Percentiles rank a stretch among this genome's conserved stretches.
Evolutionary conservation across 1,284 basidiomycete species (phyloP).

Genomic region (Albatrellus sp.): DNA sequence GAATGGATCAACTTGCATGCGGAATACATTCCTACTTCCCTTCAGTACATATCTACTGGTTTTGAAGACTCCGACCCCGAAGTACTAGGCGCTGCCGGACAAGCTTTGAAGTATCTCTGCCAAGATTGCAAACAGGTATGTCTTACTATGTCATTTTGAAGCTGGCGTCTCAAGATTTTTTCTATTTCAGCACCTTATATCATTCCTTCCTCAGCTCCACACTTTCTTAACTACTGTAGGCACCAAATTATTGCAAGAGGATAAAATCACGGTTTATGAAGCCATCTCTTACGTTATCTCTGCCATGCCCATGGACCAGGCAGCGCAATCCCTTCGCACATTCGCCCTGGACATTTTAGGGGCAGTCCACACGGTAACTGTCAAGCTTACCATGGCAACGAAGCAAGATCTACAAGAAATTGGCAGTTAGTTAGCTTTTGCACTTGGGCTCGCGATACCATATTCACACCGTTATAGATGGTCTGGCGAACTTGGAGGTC

Average conservation of each 20-base stretch:
- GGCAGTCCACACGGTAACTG: constrained; percentile 54
- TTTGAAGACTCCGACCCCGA: constrained; percentile 75
- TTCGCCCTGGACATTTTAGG: constrained; percentile 70
- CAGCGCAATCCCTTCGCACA: constrained; percentile 72
- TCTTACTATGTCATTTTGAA: constrained; percentile 4
- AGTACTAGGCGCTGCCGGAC: constrained; percentile 89
- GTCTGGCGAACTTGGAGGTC: constrained; percentile 80
- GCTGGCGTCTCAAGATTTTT: constrained; percentile 5
- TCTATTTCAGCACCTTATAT: constrained; percentile 64
- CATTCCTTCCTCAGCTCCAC: constrained; percentile 87
- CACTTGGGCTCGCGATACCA: constrained; percentile 9
- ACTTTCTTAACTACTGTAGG: constrained; percentile 77
- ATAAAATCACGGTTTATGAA: constrained; percentile 86
- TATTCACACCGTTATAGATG: constrained; percentile 34
- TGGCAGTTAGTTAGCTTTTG: constrained; percentile 37
- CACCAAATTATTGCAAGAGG: constrained; percentile 71
- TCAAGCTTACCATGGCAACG: constrained; percentile 35
- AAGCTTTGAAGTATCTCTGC: constrained; percentile 94
- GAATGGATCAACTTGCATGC: constrained; percentile 94
- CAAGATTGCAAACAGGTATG: constrained; percentile 85
- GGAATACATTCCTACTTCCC: constrained; percentile 73
- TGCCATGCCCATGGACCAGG: constrained; percentile 79
- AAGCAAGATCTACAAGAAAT: constrained; percentile 53
- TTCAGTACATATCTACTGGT: constrained; percentile 88
- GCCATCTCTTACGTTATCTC: constrained; percentile 93